Evolutionary conservation across 2,329 filamentous ascomycete species (phyloP).

Genomic region (Fusarium sacchari): DNA sequence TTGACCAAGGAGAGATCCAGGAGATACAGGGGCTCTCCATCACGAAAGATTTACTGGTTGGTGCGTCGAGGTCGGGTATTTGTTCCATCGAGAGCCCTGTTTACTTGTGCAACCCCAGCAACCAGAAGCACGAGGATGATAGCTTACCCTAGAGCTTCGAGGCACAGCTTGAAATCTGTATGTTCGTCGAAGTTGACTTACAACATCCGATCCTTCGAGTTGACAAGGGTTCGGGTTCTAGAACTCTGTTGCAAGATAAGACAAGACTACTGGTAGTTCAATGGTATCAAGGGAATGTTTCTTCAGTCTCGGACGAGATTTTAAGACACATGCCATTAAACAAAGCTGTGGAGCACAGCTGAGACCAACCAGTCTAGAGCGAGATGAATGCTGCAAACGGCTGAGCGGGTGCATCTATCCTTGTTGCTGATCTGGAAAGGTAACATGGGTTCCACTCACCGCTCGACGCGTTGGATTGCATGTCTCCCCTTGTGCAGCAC

Average conservation of each 20-base stretch:
- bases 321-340: background rate
- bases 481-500: background rate
- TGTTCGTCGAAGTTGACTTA: background rate
- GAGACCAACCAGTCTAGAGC: background rate
- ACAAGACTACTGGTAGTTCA: background rate
- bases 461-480: background rate
- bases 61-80: background rate
- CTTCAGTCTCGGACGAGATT: background rate
- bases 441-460: background rate
- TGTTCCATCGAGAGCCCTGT: conserved; percentile 4
- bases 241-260: background rate
- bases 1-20: background rate
- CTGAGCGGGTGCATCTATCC: conserved; percentile 4
- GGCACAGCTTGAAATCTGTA: background rate
- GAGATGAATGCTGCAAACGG: background rate
- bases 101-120: conserved; percentile 28
- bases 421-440: conserved; percentile 9
- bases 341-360: background rate
- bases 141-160: background rate
- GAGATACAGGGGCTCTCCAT: conserved; percentile 2
- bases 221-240: background rate
- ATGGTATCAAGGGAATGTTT: background rate
- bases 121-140: conserved; percentile 1
- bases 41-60: conserved; percentile 12
- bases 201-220: background rate